phyloP scores from a whole-genome alignment of 2,329 filamentous ascomycete species.

The Curvularia spicifera region DNA sequence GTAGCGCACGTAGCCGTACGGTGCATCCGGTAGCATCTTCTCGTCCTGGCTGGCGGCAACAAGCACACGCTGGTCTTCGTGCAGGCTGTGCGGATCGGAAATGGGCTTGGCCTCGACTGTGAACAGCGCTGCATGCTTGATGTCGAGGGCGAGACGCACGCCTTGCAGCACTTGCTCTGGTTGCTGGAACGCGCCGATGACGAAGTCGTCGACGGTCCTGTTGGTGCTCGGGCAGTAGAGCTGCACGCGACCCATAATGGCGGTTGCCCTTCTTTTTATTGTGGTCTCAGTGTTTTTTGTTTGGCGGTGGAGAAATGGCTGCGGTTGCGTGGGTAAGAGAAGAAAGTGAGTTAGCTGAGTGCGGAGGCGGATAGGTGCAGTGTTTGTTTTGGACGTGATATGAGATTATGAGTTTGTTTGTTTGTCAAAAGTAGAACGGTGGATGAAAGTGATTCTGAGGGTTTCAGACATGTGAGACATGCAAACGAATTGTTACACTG shows the following conservation, averaged over 20 bases:
- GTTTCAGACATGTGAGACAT: no score
- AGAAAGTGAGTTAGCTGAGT: slow-evolving; percentile 1
- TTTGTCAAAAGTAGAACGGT: background rate
- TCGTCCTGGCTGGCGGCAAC: slow-evolving; percentile 11
- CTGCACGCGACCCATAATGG: slow-evolving; percentile 12
- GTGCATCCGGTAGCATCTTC: slow-evolving; percentile 19
- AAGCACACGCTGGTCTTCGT: slow-evolving; percentile 19
- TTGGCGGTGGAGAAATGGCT: no score
- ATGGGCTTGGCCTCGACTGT: slow-evolving; percentile 18
- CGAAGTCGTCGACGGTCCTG: slow-evolving; percentile 12
- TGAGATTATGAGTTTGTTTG: no score
- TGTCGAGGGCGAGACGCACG: slow-evolving; percentile 17
- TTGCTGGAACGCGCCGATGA: slow-evolving; percentile 17
- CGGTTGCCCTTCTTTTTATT: no score
- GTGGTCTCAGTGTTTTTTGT: no score
- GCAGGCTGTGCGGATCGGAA: slow-evolving; percentile 13
- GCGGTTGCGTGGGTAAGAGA: no score
- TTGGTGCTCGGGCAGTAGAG: slow-evolving; percentile 18
- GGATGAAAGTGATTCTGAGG: background rate
- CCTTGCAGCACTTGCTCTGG: slow-evolving; percentile 22
- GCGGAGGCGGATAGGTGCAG: slow-evolving; percentile 2
- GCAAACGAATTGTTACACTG: no score
- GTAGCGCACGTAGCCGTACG: slow-evolving; percentile 10
- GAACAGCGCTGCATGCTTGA: slow-evolving; percentile 19
- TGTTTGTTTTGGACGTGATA: no score